Evolutionary conservation across 805 yeast genomes (phyloP).

Genomic region (Pachysolen tannophilus): DNA sequence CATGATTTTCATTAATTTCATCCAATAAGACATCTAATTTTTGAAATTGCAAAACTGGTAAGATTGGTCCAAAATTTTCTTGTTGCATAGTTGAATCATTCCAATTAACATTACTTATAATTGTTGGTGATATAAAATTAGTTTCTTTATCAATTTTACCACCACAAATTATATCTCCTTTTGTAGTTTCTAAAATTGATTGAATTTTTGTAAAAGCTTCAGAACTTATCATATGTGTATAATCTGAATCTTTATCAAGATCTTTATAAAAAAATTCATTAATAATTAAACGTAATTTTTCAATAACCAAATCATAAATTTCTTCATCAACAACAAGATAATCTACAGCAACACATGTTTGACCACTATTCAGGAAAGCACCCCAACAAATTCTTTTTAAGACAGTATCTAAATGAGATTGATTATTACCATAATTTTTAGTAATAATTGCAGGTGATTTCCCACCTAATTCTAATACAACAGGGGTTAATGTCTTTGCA

Average conservation of each 20-base stretch:
- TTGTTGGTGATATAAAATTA: constrained; percentile 63
- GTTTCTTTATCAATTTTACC: constrained; percentile 29
- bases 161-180: constrained; percentile 45
- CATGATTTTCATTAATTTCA: constrained; percentile 39
- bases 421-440: constrained; percentile 32
- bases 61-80: constrained; percentile 80
- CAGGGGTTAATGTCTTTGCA: constrained; percentile 78
- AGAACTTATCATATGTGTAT: constrained; percentile 54
- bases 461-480: constrained; percentile 82
- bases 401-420: constrained; percentile 32
- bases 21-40: constrained; percentile 36
- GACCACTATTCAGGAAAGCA: constrained; percentile 75
- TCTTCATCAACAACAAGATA: constrained; percentile 62
- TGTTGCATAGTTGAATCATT: constrained; percentile 64
- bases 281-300: constrained; percentile 29
- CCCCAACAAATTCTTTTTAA: constrained; percentile 73
- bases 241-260: constrained; percentile 29
- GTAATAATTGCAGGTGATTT: constrained; percentile 80
- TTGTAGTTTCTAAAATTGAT: constrained; percentile 34
- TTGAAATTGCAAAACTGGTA: constrained; percentile 59
- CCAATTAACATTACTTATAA: constrained; percentile 56
- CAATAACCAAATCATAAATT: constrained; percentile 44
- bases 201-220: constrained; percentile 42
- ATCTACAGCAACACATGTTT: constrained; percentile 87
- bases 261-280: constrained; percentile 37